A percentile compares a stretch with the other conserved stretches of the same genome.
These are phyloP conservation scores for Fulvia fulva DNA, from an alignment of 2,329 filamentous ascomycete species.

Conservation along the genomic window DNA sequence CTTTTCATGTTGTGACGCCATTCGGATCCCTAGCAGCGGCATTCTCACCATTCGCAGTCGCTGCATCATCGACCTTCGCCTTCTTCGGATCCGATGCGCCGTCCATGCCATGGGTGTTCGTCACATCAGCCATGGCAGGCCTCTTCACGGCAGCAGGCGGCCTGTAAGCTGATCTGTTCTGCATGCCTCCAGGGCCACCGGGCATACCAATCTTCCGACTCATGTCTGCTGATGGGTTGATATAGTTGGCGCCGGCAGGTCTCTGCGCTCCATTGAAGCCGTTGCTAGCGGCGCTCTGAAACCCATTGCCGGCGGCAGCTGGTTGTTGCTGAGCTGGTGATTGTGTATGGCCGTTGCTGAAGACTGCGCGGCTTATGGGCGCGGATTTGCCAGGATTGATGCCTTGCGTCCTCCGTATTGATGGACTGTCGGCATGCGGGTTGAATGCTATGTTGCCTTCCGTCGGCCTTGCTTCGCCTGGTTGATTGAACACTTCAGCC, in stretches of 20 bases:
- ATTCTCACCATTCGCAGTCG: constrained; percentile 1
- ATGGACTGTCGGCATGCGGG: constrained; percentile 57
- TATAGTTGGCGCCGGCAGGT: constrained; percentile 39
- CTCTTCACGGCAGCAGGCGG: constrained; percentile 39
- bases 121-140: constrained; percentile 43
- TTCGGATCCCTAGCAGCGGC: neutral
- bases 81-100: constrained; percentile 40
- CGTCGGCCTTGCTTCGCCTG: constrained; percentile 32
- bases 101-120: constrained; percentile 38
- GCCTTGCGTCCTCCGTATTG: constrained; percentile 82
- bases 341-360: constrained; percentile 2
- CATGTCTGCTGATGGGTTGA: constrained; percentile 47
- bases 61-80: constrained; percentile 33
- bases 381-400: constrained; percentile 76
- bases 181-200: constrained; percentile 30
- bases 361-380: constrained; percentile 54
- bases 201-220: constrained; percentile 50
- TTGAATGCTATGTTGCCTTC: constrained; percentile 40
- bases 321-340: constrained; percentile 10
- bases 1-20: neutral
- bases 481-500: constrained; percentile 39
- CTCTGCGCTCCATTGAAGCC: constrained; percentile 18
- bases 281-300: constrained; percentile 12
- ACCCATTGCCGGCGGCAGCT: constrained; percentile 3
- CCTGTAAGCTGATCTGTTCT: constrained; percentile 45